phyloP scores from a whole-genome alignment of 140 eudicot species.

The Senecio squalidus region DNA sequence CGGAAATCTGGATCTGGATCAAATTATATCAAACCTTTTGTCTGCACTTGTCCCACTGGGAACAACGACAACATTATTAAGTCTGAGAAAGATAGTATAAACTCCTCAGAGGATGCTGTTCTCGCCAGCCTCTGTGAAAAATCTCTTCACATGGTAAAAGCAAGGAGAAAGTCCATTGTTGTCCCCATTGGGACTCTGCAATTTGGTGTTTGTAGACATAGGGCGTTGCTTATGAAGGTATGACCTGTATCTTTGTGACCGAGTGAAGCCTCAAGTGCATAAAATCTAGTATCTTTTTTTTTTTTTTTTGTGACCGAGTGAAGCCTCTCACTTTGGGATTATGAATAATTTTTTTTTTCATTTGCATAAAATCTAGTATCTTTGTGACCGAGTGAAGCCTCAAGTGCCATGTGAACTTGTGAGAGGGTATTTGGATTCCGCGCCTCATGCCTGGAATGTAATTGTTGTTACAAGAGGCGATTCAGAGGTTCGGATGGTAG shows the following conservation, averaged over 20 bases:
- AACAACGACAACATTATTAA: constrained; percentile 29
- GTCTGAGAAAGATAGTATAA: constrained; percentile 26
- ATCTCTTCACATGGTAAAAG: constrained; percentile 58
- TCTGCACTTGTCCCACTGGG: constrained; percentile 85
- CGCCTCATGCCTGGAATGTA: constrained; percentile 98
- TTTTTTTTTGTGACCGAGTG: too few relatives aligned
- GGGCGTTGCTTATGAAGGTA: constrained; percentile 96
- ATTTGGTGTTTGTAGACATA: constrained; percentile 91
- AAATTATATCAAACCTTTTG: constrained; percentile 75
- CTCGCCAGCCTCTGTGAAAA: constrained; percentile 67
- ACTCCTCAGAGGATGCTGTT: constrained; percentile 43
- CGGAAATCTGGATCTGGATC: constrained; percentile 73
- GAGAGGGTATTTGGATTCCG: constrained; percentile 89
- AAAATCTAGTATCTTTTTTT: too few relatives aligned
- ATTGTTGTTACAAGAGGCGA: constrained; percentile 60
- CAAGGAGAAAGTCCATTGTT: constrained; percentile 53
- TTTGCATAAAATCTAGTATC: constrained; percentile 46
- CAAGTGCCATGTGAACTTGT: constrained; percentile 95
- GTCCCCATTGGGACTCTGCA: constrained; percentile 86
- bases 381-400: constrained; percentile 94
- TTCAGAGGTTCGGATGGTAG: constrained; percentile 74
- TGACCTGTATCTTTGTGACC: constrained; percentile 97
- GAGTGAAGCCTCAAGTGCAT: constrained; percentile 86
- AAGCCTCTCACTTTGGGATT: constrained; percentile 2
- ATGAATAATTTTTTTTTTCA: not conserved